Evolutionary conservation across 768 basidiomycete genomes (phyloP).

Genomic region (Lactarius deliciosus): DNA sequence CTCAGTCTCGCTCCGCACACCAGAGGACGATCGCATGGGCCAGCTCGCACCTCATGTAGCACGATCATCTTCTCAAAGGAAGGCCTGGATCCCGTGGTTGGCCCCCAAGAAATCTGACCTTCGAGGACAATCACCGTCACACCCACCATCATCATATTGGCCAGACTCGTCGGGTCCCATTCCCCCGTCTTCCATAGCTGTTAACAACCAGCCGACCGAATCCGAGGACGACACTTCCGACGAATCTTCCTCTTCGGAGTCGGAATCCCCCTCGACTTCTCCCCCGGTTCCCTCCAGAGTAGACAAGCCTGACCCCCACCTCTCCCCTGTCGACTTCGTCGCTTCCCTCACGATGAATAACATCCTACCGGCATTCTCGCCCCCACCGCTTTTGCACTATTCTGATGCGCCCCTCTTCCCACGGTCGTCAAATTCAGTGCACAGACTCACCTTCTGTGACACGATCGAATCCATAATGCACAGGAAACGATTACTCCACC

Average conservation of each 20-base stretch:
- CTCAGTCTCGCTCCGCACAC: conserved; percentile 51
- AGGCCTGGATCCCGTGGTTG: conserved; percentile 60
- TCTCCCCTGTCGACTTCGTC: conserved; percentile 40
- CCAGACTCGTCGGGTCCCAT: conserved; percentile 8
- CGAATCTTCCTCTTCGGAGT: conserved; percentile 25
- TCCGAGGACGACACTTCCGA: conserved; percentile 30
- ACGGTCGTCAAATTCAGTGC: conserved; percentile 48
- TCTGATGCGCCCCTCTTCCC: conserved; percentile 44
- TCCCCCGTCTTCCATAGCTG: conserved; percentile 1
- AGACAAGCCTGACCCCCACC: conserved; percentile 31
- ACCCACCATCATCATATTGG: conserved; percentile 8
- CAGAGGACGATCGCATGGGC: conserved; percentile 48
- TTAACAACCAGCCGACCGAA: conserved; percentile 5
- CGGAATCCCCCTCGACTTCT: conserved; percentile 32
- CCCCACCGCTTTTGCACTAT: conserved; percentile 48
- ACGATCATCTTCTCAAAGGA: conserved; percentile 34
- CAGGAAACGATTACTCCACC: conserved; percentile 49
- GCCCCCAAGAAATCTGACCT: conserved; percentile 35
- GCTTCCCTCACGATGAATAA: conserved; percentile 46
- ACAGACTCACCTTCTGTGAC: conserved; percentile 39
- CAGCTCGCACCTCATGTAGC: conserved; percentile 35
- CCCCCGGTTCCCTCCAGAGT: conserved; percentile 3
- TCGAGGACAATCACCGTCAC: conserved; percentile 1
- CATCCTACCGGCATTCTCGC: conserved; percentile 39
- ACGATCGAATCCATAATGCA: conserved; percentile 48